phyloP scores from a whole-genome alignment of 768 basidiomycete species.

The Lactarius psammicola region DNA sequence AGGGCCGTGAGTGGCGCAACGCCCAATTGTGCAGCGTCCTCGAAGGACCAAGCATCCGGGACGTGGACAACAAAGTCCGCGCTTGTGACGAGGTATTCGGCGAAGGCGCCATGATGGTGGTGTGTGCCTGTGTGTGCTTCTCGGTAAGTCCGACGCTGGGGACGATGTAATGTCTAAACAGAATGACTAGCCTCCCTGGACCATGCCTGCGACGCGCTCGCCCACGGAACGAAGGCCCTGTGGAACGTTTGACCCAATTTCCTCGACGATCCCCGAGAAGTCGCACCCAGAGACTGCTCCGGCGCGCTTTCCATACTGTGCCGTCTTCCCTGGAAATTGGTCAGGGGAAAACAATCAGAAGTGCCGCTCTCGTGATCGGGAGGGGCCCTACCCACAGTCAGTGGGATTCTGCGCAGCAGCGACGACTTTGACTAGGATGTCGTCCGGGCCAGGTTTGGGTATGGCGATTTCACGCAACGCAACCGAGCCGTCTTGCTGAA shows the following conservation, averaged over 20 bases:
- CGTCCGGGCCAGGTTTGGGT: slow-evolving; percentile 21
- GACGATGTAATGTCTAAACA: not conserved
- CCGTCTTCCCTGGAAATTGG: slow-evolving; percentile 10
- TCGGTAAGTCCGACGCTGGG: not conserved
- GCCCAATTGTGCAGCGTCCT: slow-evolving; percentile 23
- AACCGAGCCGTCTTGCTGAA: slow-evolving; percentile 13
- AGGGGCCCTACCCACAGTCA: slow-evolving; percentile 30
- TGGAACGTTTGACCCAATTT: slow-evolving; percentile 28
- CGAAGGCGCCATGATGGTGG: slow-evolving; percentile 30
- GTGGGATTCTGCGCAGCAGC: slow-evolving; percentile 37
- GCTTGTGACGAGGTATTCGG: slow-evolving; percentile 33
- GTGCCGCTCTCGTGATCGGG: not conserved
- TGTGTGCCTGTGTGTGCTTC: slow-evolving; percentile 16
- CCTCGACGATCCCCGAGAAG: slow-evolving; percentile 32
- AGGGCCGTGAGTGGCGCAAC: slow-evolving; percentile 24
- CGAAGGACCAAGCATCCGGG: slow-evolving; percentile 26
- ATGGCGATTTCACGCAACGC: slow-evolving; percentile 16
- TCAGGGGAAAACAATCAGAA: not conserved
- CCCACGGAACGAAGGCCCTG: slow-evolving; percentile 29
- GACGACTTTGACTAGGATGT: slow-evolving; percentile 31
- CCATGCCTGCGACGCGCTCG: slow-evolving; percentile 33
- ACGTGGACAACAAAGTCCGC: slow-evolving; percentile 29
- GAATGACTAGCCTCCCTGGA: slow-evolving; percentile 29
- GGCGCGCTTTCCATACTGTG: slow-evolving; percentile 1
- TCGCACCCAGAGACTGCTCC: slow-evolving; percentile 34